Evolutionary conservation across 768 basidiomycete species (phyloP), one percentile per base, ranked within the genome.

Genomic region (Roridomyces roridus): DNA sequence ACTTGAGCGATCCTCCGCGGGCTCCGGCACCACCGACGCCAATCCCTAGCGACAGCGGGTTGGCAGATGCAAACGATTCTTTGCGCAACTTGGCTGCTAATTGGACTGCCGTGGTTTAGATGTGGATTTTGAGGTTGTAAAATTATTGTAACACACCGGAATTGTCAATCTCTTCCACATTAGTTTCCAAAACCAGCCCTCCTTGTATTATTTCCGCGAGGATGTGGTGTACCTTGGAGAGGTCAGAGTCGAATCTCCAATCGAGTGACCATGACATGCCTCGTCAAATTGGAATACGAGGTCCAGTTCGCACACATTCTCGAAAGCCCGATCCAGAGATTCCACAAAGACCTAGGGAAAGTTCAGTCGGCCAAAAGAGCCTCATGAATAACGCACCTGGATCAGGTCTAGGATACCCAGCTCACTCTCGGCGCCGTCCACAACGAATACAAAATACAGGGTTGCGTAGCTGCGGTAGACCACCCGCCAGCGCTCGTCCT

Each of bases 281-380:
- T 98, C 95, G 71, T 98, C 97, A 67, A 98, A 99, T 71, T 98
- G 96, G 72, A 98, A 99, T 46, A 99, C 96, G 12, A 99, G 82
- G 72, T 99, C 97, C 41, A 99, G 79, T 72, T 99, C 97, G 74
- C 97, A 98, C 0, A 99, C 97, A 67, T 98, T 98, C 78, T 97
- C 94, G 69, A 98, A 99, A 15, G 94, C 88, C 34, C 94, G 81
- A 73, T 99, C 97, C 31, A 99, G 81, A 4, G 93, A 89, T 77
- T 99, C 97, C 55, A 99, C 97, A 67, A 99, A 94, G 17, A 99
- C 97, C 96, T 96, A 60, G 10, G 55, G 5, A 56, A 42, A 42
- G 62, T 51, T 46, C 25, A n/a, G 31, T 36, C 20, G 20, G 12
- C n/a, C 14, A 37, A 34, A 24, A 12, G 20, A 24, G 10, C 28